A percentile compares a stretch with the other conserved stretches of the same genome.
These are phyloP conservation scores for Boechera divaricarpa DNA, from an alignment of 345 rosid species.

Conservation along the genomic window DNA sequence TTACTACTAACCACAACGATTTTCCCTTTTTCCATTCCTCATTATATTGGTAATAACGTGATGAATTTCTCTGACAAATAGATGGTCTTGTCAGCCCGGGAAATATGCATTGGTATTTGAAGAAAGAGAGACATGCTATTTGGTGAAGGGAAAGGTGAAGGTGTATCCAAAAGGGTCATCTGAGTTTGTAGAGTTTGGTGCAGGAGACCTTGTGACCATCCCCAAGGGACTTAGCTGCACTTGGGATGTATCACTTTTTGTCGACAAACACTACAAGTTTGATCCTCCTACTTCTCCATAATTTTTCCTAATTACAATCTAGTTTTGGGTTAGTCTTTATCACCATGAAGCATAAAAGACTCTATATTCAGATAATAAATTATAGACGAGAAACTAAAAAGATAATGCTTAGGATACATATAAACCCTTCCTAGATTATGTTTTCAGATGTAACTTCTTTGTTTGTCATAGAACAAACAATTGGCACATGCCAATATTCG, in stretches of 20 bases:
- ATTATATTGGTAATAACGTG: slow-evolving; percentile 21
- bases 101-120: slow-evolving; percentile 85
- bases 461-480: slow-evolving; percentile 17
- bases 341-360: slow-evolving; percentile 38
- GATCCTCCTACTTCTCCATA: slow-evolving; percentile 57
- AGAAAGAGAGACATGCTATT: slow-evolving; percentile 86
- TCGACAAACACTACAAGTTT: slow-evolving; percentile 91
- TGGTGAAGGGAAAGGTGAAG: slow-evolving; percentile 86
- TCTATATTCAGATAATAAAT: slow-evolving; percentile 29
- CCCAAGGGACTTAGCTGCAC: slow-evolving; percentile 95
- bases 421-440: slow-evolving; percentile 35
- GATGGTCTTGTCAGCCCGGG: slow-evolving; percentile 98
- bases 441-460: slow-evolving; percentile 29
- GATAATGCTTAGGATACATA: slow-evolving; percentile 22
- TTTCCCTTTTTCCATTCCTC: slow-evolving; percentile 6
- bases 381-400: slow-evolving; percentile 20
- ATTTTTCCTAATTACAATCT: slow-evolving; percentile 15
- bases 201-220: slow-evolving; percentile 89
- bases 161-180: slow-evolving; percentile 64
- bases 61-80: slow-evolving; percentile 38
- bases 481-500: slow-evolving; percentile 8
- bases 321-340: slow-evolving; percentile 39
- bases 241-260: slow-evolving; percentile 86
- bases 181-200: slow-evolving; percentile 80
- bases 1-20: neutral